Conservation (phyloP, 2,329 filamentous ascomycete species). For the Cladophialophora exuberans region DNA sequence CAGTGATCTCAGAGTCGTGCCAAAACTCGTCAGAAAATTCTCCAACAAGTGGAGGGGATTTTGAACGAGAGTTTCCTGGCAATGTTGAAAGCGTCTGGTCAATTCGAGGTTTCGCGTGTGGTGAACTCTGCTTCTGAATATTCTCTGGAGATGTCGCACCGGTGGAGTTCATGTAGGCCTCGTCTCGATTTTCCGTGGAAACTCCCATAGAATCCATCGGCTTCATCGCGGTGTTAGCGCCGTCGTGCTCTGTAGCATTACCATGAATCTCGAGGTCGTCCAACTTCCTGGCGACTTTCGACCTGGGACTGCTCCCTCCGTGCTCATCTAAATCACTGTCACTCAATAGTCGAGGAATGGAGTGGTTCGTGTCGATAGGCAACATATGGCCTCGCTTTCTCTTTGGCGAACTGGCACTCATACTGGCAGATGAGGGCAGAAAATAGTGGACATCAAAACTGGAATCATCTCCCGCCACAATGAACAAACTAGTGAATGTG, state of each 20-base stretch:
- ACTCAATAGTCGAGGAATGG: slow-evolving; percentile 3
- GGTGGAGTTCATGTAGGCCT: background rate
- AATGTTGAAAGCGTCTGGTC: background rate
- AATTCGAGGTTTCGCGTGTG: background rate
- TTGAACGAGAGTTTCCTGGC: slow-evolving; percentile 12
- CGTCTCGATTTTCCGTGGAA: too few relatives aligned
- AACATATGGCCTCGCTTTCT: slow-evolving; percentile 20
- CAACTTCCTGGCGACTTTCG: slow-evolving; percentile 25
- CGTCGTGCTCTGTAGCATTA: background rate
- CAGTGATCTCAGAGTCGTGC: slow-evolving; percentile 66
- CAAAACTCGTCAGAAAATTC: slow-evolving; percentile 46
- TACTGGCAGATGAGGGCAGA: slow-evolving; percentile 1
- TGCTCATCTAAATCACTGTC: slow-evolving; percentile 17
- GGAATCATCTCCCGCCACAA: too few relatives aligned
- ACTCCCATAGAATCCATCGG: background rate
- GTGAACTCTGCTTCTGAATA: background rate
- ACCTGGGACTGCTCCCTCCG: slow-evolving; percentile 22
- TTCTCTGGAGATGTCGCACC: background rate
- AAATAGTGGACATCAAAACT: too few relatives aligned
- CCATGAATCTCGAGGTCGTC: slow-evolving; percentile 35
- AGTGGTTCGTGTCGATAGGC: slow-evolving; percentile 19
- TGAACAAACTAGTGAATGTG: too few relatives aligned
- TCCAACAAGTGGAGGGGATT: slow-evolving; percentile 40
- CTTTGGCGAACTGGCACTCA: slow-evolving; percentile 27
- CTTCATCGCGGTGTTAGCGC: background rate